Base-by-base conservation (phyloP, 768 basidiomycete genomes). In the Lepiota subincarnata region DNA sequence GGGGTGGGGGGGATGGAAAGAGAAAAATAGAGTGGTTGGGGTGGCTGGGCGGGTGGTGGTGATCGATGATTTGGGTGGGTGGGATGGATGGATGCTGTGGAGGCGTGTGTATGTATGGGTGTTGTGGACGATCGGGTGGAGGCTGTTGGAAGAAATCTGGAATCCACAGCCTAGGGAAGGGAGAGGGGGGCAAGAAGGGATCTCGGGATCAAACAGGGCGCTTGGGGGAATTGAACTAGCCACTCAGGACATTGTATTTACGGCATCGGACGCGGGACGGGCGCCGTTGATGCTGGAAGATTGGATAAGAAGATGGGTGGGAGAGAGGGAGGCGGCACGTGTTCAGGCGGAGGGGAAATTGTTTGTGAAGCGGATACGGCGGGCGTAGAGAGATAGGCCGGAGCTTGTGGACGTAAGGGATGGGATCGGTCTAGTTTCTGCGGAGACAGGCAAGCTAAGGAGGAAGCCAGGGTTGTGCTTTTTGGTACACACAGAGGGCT, bases 201-300 rank as follows among this genome's bases (percentile, higher is more conserved):
- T 50, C 48, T 50, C 48, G 48, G 48, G 48, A 50, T 50, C 48
- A 50, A 7, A 28, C 19, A 28, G 26, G 31, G 44, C n/a, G 26
- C 11, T 22, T 44, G 34, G 45, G 14, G 42, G 45, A 35, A 46
- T 20, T 47, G 45, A 47, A 36, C 45, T 36, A 19, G 45, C 45
- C 45, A 47, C 48, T 8, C 26, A 50, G 48, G 37, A 31, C 16
- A 36, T 18, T 48, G 18, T 12, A 22, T 10, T 50, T 50, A 40
- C 38, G 48, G 47, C 47, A 48, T 48, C 47, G 36, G 36, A 31
- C 11, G 14, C 38, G 48, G 40, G 24, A 41, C 26, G 50, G 35
- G 28, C 28, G 50, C 50, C 50, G 50, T 13, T 52, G 50, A 52
- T 52, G 41, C 20, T 22, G 50, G 50, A 52, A 14, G 50, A 52